Conservation (phyloP, 2,329 filamentous ascomycete species). For the Fusarium guadeloupense region DNA sequence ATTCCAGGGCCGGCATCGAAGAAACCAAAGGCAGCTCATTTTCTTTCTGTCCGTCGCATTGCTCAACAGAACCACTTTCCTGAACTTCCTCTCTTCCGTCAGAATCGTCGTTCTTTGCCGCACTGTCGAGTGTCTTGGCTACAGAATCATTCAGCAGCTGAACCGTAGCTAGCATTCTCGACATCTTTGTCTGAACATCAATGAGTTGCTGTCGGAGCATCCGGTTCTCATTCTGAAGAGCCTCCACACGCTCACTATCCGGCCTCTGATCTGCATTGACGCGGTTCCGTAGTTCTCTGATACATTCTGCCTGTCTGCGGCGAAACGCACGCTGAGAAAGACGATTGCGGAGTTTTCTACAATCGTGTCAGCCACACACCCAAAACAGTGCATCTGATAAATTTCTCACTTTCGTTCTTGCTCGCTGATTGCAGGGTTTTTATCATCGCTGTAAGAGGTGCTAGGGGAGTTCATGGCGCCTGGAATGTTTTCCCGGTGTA, state of each 20-base stretch:
- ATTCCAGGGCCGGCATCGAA: neutral
- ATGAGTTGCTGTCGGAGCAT: slow-evolving; percentile 42
- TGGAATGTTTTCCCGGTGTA: neutral
- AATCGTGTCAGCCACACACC: neutral
- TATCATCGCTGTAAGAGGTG: neutral
- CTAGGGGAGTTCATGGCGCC: slow-evolving; percentile 13
- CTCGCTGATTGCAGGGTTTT: slow-evolving; percentile 2
- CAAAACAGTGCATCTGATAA: neutral
- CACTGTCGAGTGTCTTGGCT: slow-evolving; percentile 37
- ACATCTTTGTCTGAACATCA: slow-evolving; percentile 43
- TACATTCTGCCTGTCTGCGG: slow-evolving; percentile 43
- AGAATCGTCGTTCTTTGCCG: neutral
- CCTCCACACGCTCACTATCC: slow-evolving; percentile 36
- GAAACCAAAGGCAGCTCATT: neutral
- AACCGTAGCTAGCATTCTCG: slow-evolving; percentile 38
- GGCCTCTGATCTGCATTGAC: slow-evolving; percentile 37
- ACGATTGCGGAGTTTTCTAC: slow-evolving; percentile 47
- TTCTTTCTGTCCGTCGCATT: rapidly evolving
- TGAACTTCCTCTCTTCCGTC: neutral
- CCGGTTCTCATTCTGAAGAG: slow-evolving; percentile 42
- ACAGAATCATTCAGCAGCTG: slow-evolving; percentile 41
- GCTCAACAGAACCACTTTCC: neutral
- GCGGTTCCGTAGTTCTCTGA: slow-evolving; percentile 40
- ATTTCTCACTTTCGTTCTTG: slow-evolving; percentile 26
- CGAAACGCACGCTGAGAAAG: slow-evolving; percentile 47